These are phyloP conservation scores for Liquidambar formosana DNA, from an alignment of 164 flowering plant species.

Conservation along the genomic window DNA sequence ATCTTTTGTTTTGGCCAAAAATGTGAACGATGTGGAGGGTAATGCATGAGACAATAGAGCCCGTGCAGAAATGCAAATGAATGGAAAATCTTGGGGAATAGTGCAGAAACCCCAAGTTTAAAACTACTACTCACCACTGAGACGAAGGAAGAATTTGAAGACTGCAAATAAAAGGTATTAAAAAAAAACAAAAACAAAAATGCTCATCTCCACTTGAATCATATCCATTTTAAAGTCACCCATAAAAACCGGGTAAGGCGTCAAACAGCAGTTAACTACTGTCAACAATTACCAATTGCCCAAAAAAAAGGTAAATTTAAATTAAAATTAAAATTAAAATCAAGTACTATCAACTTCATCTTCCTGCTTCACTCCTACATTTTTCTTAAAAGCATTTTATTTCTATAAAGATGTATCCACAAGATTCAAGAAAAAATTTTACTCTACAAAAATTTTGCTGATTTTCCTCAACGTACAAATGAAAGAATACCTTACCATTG, in stretches of 20 bases:
- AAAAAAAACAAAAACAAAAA: no score
- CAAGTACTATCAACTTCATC: background rate
- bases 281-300: no score
- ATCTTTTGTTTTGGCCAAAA: no score
- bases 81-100: background rate
- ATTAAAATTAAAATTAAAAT: no score
- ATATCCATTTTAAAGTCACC: background rate
- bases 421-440: no score
- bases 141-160: background rate
- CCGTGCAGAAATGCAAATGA: background rate
- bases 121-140: background rate
- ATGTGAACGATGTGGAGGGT: no score
- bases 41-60: no score
- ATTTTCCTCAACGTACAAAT: background rate
- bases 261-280: no score
- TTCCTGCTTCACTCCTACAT: background rate
- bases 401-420: slow-evolving; percentile 1
- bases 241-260: no score
- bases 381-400: background rate
- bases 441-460: slow-evolving; percentile 8
- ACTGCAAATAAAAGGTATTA: background rate
- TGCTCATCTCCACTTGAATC: background rate
- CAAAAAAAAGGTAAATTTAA: no score
- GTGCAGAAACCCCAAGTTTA: background rate
- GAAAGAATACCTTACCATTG: slow-evolving; percentile 1